Percentiles rank a stretch among this genome's conserved stretches.
These are phyloP conservation scores for Russula virescens DNA, from an alignment of 768 basidiomycete species.

Conservation along the genomic window DNA sequence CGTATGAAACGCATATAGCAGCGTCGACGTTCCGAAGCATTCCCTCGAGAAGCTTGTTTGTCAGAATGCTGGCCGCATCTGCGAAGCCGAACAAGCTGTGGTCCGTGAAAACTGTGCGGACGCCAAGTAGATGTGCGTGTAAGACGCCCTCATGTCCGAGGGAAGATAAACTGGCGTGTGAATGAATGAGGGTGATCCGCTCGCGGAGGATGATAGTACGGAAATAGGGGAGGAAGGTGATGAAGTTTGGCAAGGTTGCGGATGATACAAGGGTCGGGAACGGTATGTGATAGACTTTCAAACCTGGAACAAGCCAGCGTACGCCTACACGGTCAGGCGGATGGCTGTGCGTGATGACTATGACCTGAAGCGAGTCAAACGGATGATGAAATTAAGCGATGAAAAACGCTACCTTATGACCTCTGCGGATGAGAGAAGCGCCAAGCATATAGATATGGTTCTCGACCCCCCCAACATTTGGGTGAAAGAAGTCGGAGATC, in stretches of 20 bases:
- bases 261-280: slow-evolving; percentile 84
- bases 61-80: slow-evolving; percentile 93
- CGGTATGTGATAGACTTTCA: slow-evolving; percentile 95
- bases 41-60: slow-evolving; percentile 89
- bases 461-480: slow-evolving; percentile 91
- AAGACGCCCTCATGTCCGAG: slow-evolving; percentile 91
- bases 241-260: slow-evolving; percentile 91
- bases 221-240: slow-evolving; percentile 88
- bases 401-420: slow-evolving; percentile 62
- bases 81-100: slow-evolving; percentile 96
- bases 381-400: background rate
- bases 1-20: slow-evolving; percentile 94
- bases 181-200: slow-evolving; percentile 80
- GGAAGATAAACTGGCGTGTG: slow-evolving; percentile 85
- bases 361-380: slow-evolving; percentile 49
- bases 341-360: slow-evolving; percentile 92
- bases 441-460: slow-evolving; percentile 93
- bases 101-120: slow-evolving; percentile 93
- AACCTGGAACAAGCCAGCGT: slow-evolving; percentile 77
- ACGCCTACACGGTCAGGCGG: slow-evolving; percentile 80
- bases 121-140: slow-evolving; percentile 79
- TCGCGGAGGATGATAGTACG: slow-evolving; percentile 86
- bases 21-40: slow-evolving; percentile 88
- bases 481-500: slow-evolving; percentile 97
- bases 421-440: slow-evolving; percentile 70